phyloP scores from a whole-genome alignment of 148 eudicot species.

The Polygonum aviculare region DNA sequence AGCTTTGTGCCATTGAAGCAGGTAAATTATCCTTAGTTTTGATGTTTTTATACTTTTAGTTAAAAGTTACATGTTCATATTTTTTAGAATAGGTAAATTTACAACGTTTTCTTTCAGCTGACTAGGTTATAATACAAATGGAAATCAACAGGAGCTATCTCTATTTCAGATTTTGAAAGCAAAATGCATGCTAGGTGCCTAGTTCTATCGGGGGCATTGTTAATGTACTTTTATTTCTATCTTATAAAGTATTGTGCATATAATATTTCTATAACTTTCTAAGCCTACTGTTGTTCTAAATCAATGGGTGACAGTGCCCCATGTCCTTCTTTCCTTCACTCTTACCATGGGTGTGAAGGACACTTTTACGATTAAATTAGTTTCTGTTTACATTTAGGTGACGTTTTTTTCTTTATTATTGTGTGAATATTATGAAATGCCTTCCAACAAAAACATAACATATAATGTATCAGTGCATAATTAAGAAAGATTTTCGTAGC shows the following conservation, averaged over 20 bases:
- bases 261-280: neutral
- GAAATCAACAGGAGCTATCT: neutral
- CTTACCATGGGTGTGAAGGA: neutral
- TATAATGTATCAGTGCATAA: neutral
- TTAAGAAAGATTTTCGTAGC: neutral
- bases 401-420: neutral
- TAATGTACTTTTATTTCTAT: neutral
- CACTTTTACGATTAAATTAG: neutral
- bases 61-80: neutral
- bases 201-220: neutral
- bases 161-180: neutral
- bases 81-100: neutral
- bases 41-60: neutral
- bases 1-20: slow-evolving; percentile 78
- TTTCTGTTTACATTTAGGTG: too few relatives aligned
- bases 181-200: neutral
- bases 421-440: neutral
- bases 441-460: too few relatives aligned
- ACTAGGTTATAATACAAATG: too few relatives aligned
- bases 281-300: neutral
- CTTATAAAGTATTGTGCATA: neutral
- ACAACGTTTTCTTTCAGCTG: neutral
- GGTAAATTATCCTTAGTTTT: slow-evolving; percentile 29
- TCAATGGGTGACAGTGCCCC: neutral
- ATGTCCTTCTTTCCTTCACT: neutral